Evolutionary conservation across 768 basidiomycete genomes (phyloP).

Genomic region (Hygrophorus russula): DNA sequence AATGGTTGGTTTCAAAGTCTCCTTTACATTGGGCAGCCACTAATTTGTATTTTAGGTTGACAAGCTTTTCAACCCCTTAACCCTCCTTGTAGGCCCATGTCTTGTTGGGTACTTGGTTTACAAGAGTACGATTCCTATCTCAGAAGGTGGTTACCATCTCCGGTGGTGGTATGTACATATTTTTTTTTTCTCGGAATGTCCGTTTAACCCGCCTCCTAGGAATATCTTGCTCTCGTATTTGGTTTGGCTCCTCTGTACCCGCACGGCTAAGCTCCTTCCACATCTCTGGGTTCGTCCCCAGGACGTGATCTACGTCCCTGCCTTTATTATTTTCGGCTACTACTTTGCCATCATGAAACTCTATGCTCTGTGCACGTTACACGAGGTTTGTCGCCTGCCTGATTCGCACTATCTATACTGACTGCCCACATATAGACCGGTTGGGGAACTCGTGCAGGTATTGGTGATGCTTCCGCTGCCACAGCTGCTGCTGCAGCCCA

Average conservation of each 20-base stretch:
- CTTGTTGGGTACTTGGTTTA: conserved; percentile 69
- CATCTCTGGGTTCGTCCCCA: conserved; percentile 70
- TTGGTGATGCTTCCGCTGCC: conserved; percentile 72
- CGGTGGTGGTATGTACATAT: conserved; percentile 65
- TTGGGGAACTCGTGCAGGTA: conserved; percentile 93
- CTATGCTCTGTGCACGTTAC: conserved; percentile 81
- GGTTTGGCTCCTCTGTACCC: conserved; percentile 61
- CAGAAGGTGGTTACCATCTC: conserved; percentile 66
- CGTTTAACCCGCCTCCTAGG: conserved; percentile 23
- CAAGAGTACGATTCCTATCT: conserved; percentile 62
- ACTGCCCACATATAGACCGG: conserved; percentile 46
- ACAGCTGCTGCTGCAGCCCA: conserved; percentile 50
- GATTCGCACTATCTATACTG: background rate
- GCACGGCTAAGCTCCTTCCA: conserved; percentile 73
- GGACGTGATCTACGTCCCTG: conserved; percentile 75
- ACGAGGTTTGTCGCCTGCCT: conserved; percentile 43
- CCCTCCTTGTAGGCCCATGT: conserved; percentile 73
- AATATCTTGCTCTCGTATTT: conserved; percentile 58
- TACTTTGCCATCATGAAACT: conserved; percentile 94
- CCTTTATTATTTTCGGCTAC: conserved; percentile 82
- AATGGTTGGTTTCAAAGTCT: conserved; percentile 54
- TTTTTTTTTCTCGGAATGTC: conserved; percentile 5
- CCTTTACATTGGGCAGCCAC: background rate
- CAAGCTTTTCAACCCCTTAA: conserved; percentile 80
- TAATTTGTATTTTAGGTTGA: conserved; percentile 56